Base-by-base conservation (phyloP, 306 rosid species). In the Vachellia collinsii region DNA sequence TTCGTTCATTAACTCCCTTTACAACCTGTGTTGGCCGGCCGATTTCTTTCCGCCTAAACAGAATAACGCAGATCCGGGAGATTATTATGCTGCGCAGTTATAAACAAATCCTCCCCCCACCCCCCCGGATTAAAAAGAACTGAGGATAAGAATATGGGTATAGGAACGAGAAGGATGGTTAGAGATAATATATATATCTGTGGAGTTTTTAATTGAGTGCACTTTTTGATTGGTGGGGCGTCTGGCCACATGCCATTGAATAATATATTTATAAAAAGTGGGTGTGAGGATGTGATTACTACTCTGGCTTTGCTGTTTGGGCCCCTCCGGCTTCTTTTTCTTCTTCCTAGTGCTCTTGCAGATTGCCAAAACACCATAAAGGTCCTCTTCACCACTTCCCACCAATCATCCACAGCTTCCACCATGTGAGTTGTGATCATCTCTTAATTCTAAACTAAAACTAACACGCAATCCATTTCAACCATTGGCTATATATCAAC, bases 171-270 rank as follows among this genome's bases (percentile, higher is more conserved):
- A n/a, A n/a, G n/a, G n/a, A n/a, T n/a, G n/a, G n/a, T n/a, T n/a
- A n/a, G n/a, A n/a, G n/a, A n/a, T n/a, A n/a, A n/a, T n/a, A 8
- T 7, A 5, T 7, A 8, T 43, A 79, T 58, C 29, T 12, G 36
- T 22, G 36, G 36, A 19, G 10, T 3, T 53, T n/a, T 25, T 54
- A 11, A 34, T n/a, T 41, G 36, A 63, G 61, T 44, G 77, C 51
- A 48, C 54, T 14, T 74, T 70, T 54, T 29, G 17, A 43, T 76
- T 80, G 82, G 84, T 81, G 72, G 87, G 87, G 74, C 85, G 61
- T 19, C 25, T 54, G 46, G 50, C 76, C 87, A 81, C 84, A 80
- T 80, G 80, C 78, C 69, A 80, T 70, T 80, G 69, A 77, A 84
- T 80, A 76, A 80, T 80, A 72, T 84, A 37, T 71, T 71, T 20